Base-by-base conservation (phyloP, 345 rosid species). In the Acer negundo region DNA sequence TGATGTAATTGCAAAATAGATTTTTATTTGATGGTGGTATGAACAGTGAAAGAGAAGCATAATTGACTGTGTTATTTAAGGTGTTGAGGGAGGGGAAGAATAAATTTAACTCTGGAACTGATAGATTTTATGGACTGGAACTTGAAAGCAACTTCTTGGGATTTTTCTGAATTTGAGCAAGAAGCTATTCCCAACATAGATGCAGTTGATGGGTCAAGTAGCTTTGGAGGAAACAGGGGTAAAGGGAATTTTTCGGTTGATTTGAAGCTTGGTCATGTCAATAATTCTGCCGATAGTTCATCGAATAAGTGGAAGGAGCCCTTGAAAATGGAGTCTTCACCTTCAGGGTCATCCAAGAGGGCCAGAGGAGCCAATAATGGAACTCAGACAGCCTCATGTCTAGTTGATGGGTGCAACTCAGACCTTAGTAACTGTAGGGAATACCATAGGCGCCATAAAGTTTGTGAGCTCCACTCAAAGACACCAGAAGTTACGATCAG, bases 401-500 rank as follows among this genome's bases (percentile, higher is more conserved):
- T 89, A 6, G 97, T 90, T 10, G 97, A 94, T 69, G 93, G 94
- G 12, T 94, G 98, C 76, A 75, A 81, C 42, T 80, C 91, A 0
- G 93, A 94, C 84, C 93, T 94, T 74, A 90, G 90, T 80, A 86
- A 76, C 22, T 88, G 91, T 56, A 85, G 92, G 70, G 95, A 90
- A 79, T 94, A 94, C 82, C 94, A 92, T 70, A 83, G 92, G 79
- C 93, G 98, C 74, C 98, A 94, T 83, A 92, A 92, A 79, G 98
- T 94, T n/a, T 94, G 98, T 78, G 98, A 91, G 67, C 80, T 83
- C 58, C 98, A 94, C 80, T 94, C 98, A 15, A 94, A 92, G 84
- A 84, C 97, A 73, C 89, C 93, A 0, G 85, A 86, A 63, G 98
- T 91, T 82, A 85, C 80, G 4, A 88, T 94, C 59, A 82, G 86